Evolutionary conservation across 2,329 filamentous ascomycete species (phyloP).

Genomic region (Hypoxylon sp.): DNA sequence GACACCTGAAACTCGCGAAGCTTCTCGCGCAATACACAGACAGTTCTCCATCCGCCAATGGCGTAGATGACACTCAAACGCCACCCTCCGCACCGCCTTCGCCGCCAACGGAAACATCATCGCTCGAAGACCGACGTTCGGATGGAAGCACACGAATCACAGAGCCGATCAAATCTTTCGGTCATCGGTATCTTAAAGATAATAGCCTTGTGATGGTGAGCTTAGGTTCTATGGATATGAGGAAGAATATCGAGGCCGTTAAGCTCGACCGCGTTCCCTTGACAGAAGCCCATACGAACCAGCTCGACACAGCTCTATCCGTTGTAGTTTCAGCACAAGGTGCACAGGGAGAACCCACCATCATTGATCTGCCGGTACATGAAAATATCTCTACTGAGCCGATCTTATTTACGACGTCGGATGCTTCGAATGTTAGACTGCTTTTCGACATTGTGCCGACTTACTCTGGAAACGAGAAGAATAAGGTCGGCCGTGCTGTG

Average conservation of each 20-base stretch:
- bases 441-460: constrained; percentile 96
- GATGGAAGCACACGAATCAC: constrained; percentile 66
- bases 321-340: constrained; percentile 90
- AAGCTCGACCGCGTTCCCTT: constrained; percentile 90
- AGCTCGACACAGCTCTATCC: constrained; percentile 93
- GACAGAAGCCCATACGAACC: constrained; percentile 88
- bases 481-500: constrained; percentile 90
- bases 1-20: constrained; percentile 85
- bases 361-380: constrained; percentile 93
- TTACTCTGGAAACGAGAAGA: constrained; percentile 89
- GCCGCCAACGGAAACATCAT: constrained; percentile 68
- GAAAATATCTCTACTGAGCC: constrained; percentile 95
- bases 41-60: constrained; percentile 47
- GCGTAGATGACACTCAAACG: constrained; percentile 52
- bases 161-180: constrained; percentile 94
- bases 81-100: constrained; percentile 55
- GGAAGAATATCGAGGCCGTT: constrained; percentile 84
- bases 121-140: constrained; percentile 72
- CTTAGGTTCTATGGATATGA: constrained; percentile 93
- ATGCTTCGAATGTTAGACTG: constrained; percentile 86
- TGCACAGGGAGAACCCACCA: constrained; percentile 86
- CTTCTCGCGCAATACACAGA: constrained; percentile 72
- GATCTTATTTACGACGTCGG: constrained; percentile 86
- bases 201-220: constrained; percentile 93
- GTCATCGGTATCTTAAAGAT: constrained; percentile 92